Evolutionary conservation across 257 asterid species (phyloP), one percentile per base, ranked within the genome.

Genomic region (Nicotiana otophora): DNA sequence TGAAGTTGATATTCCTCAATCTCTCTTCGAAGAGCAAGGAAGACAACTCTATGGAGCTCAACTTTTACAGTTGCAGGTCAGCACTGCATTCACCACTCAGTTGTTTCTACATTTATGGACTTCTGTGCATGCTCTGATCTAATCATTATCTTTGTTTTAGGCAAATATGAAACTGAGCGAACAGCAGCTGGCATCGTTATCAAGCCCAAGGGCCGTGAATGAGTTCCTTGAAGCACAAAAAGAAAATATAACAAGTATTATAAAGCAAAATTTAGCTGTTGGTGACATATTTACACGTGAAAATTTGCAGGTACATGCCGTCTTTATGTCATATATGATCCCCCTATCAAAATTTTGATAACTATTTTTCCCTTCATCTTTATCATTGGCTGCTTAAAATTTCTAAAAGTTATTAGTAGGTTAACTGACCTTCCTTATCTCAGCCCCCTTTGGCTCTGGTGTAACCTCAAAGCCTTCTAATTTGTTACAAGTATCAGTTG

Each of bases 11-110:
- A 91, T 96, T 79, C 99, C 98, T 65, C 98, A 80, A 85, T 90
- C 98, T n/a, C 85, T 96, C 89, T 93, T 92, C 57, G 95, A 96
- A 88, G 99, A 96, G 82, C 99, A 96, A 90, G 98, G 98, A 81
- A 93, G 98, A 80, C 94, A 96, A 88, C 95, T 96, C 23, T 96
- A 96, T 57, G 99, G 99, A 66, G 95, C 97, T 66, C 97, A 93
- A 85, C 97, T 96, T 77, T 84, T 96, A 83, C 98, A 96, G 89
- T 79, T 92, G 86, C 99, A 96, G 97, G 99, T 94, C 51, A 82
- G 80, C 77, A 48, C 81, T 64, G 33, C 42, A 20, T 54, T 39
- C 19, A n/a, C 75, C 28, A 68, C 34, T 33, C 78, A 62, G 78
- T 31, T 66, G 5, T 30, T 66, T 81, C 20, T 39, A 31, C 63